Percentiles rank a stretch among this genome's conserved stretches.
phyloP scores from a whole-genome alignment of 306 rosid species.

The Oemleria cerasiformis region DNA sequence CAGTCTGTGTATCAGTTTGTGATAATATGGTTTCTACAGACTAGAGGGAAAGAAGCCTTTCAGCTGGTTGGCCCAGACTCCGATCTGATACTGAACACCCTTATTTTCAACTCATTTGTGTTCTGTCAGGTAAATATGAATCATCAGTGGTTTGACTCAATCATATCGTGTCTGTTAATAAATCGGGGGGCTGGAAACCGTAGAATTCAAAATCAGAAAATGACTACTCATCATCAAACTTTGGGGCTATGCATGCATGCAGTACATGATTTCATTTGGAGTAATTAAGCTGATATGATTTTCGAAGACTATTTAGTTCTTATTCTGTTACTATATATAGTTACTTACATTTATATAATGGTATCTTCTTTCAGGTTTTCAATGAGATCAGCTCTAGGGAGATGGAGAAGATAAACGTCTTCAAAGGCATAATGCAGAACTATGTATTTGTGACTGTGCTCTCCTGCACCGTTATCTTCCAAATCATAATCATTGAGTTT shows the following conservation, averaged over 20 bases:
- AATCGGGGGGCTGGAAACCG: neutral
- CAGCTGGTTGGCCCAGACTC: slow-evolving; percentile 66
- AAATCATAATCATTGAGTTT: slow-evolving; percentile 72
- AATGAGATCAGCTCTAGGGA: slow-evolving; percentile 96
- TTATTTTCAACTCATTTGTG: slow-evolving; percentile 93
- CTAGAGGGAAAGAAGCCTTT: slow-evolving; percentile 72
- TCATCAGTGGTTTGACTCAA: slow-evolving; percentile 14
- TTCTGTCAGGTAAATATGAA: slow-evolving; percentile 79
- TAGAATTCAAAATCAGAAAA: neutral
- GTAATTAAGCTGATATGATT: neutral
- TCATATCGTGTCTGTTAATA: neutral
- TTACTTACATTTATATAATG: slow-evolving; percentile 11
- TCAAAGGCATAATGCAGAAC: slow-evolving; percentile 72
- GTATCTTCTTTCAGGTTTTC: slow-evolving; percentile 58
- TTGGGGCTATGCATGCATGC: neutral
- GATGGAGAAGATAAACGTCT: slow-evolving; percentile 93
- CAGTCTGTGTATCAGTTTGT: slow-evolving; percentile 84
- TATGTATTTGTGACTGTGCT: slow-evolving; percentile 81
- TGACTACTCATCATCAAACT: neutral
- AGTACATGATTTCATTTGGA: neutral
- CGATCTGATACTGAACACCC: slow-evolving; percentile 74
- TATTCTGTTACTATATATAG: neutral
- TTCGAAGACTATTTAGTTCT: neutral
- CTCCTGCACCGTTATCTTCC: slow-evolving; percentile 70
- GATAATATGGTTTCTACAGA: slow-evolving; percentile 84